Evolutionary conservation across 805 yeast genomes (phyloP), one percentile per base, ranked within the genome.

Genomic region (Ogataea ganodermae): DNA sequence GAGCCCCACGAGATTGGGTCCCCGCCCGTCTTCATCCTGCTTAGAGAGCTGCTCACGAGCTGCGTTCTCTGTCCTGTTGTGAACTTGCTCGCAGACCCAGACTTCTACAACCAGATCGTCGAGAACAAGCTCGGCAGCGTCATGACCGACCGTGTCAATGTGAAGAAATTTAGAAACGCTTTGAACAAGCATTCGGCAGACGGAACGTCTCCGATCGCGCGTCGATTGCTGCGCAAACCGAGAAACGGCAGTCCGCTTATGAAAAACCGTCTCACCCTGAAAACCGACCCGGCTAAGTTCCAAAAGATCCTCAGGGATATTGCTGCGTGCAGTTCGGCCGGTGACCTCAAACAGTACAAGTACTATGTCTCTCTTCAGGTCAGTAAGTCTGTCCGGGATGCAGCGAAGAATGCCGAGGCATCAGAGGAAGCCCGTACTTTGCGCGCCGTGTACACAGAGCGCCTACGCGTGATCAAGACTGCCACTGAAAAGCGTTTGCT

Each of bases 71-170:
- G 64, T 18, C 87, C 89, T 0, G 44, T 78, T 0, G 47, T 72
- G 4, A 60, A 69, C 6, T 76, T 84, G 67, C 56, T 85, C 1
- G 67, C 84, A 0, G 91, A 86, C 41, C 80, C 92, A 1, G 96
- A 89, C 61, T 85, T 80, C 50, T 86, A 85, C 79, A 91, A 91
- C 61, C 78, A 80, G 46, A 58, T 74, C 33, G 72, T 89, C 13
- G 81, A 82, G 8, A 76, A 77, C 43, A 62, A 76, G 1, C 78
- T 86, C 1, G 83, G 89, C 3, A 76, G 75, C 24, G 76, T 85
- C 10, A 70, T 91, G 60, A 81, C 81, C 52, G 95, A 89, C 58
- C 71, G 90, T 46, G 78, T 78, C 30, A 89, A 87, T 58, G 95
- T 90, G 0, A 79, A 83, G 49, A 78, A 81, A 53, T 74, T 91